Percentiles rank a stretch among this genome's conserved stretches.
These are phyloP conservation scores for Kluyveromyces aestuarii DNA, from an alignment of 805 yeast species.

Conservation along the genomic window DNA sequence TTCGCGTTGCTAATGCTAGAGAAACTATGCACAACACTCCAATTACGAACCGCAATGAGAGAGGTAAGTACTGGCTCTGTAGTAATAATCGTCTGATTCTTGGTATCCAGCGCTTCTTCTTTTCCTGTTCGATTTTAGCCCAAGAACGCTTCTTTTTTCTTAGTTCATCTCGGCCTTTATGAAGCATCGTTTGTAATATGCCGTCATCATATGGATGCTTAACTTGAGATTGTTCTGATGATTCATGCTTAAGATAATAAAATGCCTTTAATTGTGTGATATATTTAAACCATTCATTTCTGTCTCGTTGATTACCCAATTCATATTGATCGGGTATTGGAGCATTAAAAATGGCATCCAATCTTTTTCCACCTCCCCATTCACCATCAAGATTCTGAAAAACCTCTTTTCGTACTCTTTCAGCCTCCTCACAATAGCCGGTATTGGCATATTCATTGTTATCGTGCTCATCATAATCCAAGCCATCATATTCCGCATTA, in stretches of 20 bases:
- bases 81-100: conserved; percentile 49
- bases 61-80: conserved; percentile 73
- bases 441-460: neutral
- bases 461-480: conserved; percentile 1
- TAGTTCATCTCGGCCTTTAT: conserved; percentile 10
- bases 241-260: conserved; percentile 11
- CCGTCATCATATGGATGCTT: conserved; percentile 2
- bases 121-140: conserved; percentile 33
- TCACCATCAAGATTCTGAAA: conserved; percentile 38
- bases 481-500: neutral
- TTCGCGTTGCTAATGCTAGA: conserved; percentile 58
- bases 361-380: conserved; percentile 68
- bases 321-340: conserved; percentile 19
- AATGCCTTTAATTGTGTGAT: conserved; percentile 20
- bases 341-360: conserved; percentile 40
- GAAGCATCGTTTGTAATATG: conserved; percentile 5
- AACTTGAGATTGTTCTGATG: neutral
- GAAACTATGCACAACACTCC: conserved; percentile 56
- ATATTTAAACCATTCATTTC: conserved; percentile 24
- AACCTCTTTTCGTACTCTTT: conserved; percentile 12
- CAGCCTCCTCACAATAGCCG: conserved; percentile 9
- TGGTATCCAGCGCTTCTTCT: conserved; percentile 59
- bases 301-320: conserved; percentile 22
- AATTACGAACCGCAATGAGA: conserved; percentile 56
- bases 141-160: conserved; percentile 22